Evolutionary conservation across 1,284 basidiomycete species (phyloP), one percentile per base, ranked within the genome.

Genomic region (Agaricales sp.): DNA sequence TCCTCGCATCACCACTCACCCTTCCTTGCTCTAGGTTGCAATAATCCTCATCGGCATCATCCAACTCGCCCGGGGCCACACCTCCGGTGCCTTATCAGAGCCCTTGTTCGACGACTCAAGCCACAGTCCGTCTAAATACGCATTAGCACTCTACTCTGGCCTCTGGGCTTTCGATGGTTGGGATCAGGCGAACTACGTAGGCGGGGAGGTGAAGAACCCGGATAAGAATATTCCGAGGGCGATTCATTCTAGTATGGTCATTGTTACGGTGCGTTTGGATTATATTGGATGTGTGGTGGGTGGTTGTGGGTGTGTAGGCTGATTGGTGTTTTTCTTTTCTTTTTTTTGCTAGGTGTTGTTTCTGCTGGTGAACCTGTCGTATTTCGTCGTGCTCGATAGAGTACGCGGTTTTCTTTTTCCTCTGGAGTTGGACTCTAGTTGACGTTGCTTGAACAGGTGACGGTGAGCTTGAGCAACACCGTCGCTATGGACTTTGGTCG

Each of bases 111-210:
- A 73, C 4, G 83, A 78, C 2, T 86, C 91, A 2, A 88, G 86
- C 49, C 76, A 63, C 4, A 87, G 86, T 51, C 87, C 90, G 1
- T 86, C 90, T 2, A 73, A 82, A 2, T 99, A 93, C 65, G 92
- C 95, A 2, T 72, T 99, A 11, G 96, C 95, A 0, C 68, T 98
- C 2, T 99, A 98, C 66, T 95, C 91, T 11, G 92, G 92, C 0
- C 67, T 99, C 1, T 99, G 93, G 92, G 92, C 92, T 1, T 92
- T 91, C 58, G 92, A 94, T 62, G 92, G 94, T 0, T 97, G 92
- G 90, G 91, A 93, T 60, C 85, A 87, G 64, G 80, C 78, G 14
- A 85, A 92, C 62, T 97, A 88, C 56, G 89, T 98, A 2, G 91
- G 89, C 3, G 94, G 93, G 21, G 94, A 97, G 63, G 91, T 98